Base-by-base conservation (phyloP, 2,329 filamentous ascomycete genomes). In the Phialocephala subalpina region DNA sequence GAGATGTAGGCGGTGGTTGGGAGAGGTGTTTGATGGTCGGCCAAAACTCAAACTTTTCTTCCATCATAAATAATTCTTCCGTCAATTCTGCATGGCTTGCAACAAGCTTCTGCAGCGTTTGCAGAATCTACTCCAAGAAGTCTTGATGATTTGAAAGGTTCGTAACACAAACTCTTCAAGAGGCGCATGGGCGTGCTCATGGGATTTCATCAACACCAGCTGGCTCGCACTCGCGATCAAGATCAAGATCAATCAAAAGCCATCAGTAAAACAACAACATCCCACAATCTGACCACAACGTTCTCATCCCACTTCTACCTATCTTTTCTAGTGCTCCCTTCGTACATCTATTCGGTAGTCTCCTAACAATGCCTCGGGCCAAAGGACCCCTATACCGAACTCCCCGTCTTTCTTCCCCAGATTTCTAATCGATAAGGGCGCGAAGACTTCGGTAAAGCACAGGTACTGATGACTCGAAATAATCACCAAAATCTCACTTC, bases 401-500 rank as follows among this genome's bases (percentile, higher is more conserved):
- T 29, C 49, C 49, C 45, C 45, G 6, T 4, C 5, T 22, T 7
- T 9, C 14, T 53, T 29, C 49, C 49, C 49, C 49, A 53, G 29
- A 53, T 53, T 53, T 33, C 49, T 33, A 53, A 53, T 53, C 49
- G 27, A 27, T 33, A 29, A 27, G 25, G 27, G 22, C 49, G 12
- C 38, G 14, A 29, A 4, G 22, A 33, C 25, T 33, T 29, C 25
- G 49, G 49, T 22, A 53, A 33, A 33, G 20, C 11, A 42, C 18
- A 14, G 18, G 49, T 12, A 53, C 25, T 14, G 22, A 33, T 27
- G 49, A 53, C 49, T 53, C 49, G 49, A 53, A 53, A 29, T 33
- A 25, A 53, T 53, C 49, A 53, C 49, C 49, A 53, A 53, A 53
- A 53, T 53, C 49, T 53, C 49, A 53, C 49, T 53, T 9, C 25